Conservation (phyloP, 108 stramenopile species). For the Cyclotella choctawhatcheeana region DNA sequence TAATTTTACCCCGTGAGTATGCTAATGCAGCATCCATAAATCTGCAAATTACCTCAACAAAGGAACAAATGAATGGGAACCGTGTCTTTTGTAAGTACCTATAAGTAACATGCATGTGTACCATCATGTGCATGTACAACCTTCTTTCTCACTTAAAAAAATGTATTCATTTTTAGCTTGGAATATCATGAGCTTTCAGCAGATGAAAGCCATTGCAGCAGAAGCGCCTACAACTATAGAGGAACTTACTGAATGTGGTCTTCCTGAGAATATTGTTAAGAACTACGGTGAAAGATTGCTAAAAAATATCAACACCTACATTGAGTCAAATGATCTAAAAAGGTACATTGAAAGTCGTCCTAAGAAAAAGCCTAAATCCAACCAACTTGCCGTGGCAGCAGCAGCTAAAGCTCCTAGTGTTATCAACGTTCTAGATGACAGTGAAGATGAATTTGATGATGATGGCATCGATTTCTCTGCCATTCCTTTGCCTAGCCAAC, state of each 20-base stretch:
- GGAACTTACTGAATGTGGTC: constrained; percentile 68
- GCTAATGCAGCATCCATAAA: neutral
- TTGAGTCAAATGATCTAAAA: constrained; percentile 65
- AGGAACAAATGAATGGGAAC: constrained; percentile 81
- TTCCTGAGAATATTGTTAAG: constrained; percentile 76
- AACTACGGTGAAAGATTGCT: constrained; percentile 85
- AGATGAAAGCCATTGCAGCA: constrained; percentile 68
- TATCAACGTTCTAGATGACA: constrained; percentile 40
- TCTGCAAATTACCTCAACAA: neutral
- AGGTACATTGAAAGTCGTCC: constrained; percentile 45
- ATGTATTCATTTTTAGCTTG: constrained; percentile 60
- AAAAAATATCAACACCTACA: constrained; percentile 62
- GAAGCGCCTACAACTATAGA: constrained; percentile 72
- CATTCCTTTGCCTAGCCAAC: constrained; percentile 2
- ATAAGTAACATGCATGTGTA: too few relatives aligned
- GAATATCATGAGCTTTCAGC: constrained; percentile 77
- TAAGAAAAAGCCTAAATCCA: constrained; percentile 37
- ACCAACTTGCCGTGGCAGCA: neutral
- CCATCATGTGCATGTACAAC: too few relatives aligned
- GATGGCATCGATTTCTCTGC: constrained; percentile 44
- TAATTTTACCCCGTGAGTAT: too few relatives aligned
- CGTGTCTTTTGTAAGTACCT: constrained; percentile 75
- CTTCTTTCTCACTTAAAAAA: too few relatives aligned
- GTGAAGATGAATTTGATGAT: constrained; percentile 36
- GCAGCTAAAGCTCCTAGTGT: constrained; percentile 5